Percentiles rank a stretch among this genome's conserved stretches.
Conservation (phyloP, 805 yeast species). For the Ogataea sp. region DNA sequence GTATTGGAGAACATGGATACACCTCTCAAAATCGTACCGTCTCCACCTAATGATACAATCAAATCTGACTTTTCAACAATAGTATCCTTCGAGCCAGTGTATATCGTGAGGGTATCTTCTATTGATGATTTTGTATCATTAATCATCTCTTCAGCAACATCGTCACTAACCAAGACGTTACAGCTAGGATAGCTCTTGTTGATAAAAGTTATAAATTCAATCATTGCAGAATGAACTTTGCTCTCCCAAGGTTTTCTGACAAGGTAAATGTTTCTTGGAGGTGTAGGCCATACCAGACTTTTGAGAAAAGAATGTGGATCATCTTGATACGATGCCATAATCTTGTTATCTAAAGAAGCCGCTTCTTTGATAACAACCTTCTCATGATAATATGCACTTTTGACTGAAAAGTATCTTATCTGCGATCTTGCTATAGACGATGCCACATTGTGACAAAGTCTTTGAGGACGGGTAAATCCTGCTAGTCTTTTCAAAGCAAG, state of each 20-base stretch:
- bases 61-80: slow-evolving; percentile 66
- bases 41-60: slow-evolving; percentile 89
- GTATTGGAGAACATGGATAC: slow-evolving; percentile 67
- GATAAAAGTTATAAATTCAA: slow-evolving; percentile 53
- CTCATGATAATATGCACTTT: neutral
- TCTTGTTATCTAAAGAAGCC: slow-evolving; percentile 10
- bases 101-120: slow-evolving; percentile 30
- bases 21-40: slow-evolving; percentile 85
- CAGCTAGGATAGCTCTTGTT: slow-evolving; percentile 58
- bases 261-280: slow-evolving; percentile 66
- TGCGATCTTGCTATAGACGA: neutral
- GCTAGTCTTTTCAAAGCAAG: no score
- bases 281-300: slow-evolving; percentile 61
- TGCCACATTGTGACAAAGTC: no score
- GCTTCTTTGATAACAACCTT: slow-evolving; percentile 1
- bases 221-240: slow-evolving; percentile 57
- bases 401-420: neutral
- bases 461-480: no score
- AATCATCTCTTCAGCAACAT: slow-evolving; percentile 61
- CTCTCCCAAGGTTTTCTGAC: slow-evolving; percentile 81
- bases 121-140: slow-evolving; percentile 2
- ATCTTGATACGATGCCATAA: slow-evolving; percentile 42
- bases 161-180: slow-evolving; percentile 70
- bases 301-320: slow-evolving; percentile 55
- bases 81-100: slow-evolving; percentile 50